Evolutionary conservation across 306 rosid species (phyloP), one percentile per base, ranked within the genome.

Genomic region (Sphenostylis stenocarpa): DNA sequence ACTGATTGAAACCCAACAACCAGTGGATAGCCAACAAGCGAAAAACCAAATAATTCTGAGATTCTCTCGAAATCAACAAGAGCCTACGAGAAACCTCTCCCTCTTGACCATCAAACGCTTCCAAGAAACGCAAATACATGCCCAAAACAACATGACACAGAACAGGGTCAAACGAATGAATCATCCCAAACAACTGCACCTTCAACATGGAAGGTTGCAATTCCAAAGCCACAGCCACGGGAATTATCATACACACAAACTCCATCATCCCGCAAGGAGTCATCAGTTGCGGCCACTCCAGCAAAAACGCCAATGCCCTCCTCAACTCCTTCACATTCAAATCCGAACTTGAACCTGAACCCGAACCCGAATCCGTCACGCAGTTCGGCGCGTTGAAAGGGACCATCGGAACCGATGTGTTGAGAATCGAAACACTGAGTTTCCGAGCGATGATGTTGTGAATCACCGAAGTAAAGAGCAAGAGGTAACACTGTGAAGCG

Each of bases 181-280:
- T 68, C 97, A 90, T 84, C 16, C 98, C 97, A 56, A 88, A 92
- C 75, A 95, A 90, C 82, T 95, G 98, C 81, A 95, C 97, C 89
- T 85, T 95, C 75, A 95, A 83, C 98, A 92, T 86, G 4, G 97
- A 95, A 3, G 96, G 85, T 72, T 89, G 98, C 80, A 95, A 83
- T 74, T 95, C 97, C 90, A 92, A 81, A 9, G 96, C 96, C 34
- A 70, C 75, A 1, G 91, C 97, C 28, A 95, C 77, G 2, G 96
- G 95, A 77, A 88, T 78, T 55, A 95, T 78, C 92, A 90, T 72
- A 0, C 84, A 73, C 86, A 95, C 49, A 77, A 85, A 95, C 74
- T 92, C 97, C 87, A 90, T 86, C 96, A 90, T 92, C 6, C 90
- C 98, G 55, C 88, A 88, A 6, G 98, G 92, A 9, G 93, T 95